Percentiles rank a stretch among this genome's conserved stretches.
phyloP scores from a whole-genome alignment of 2,329 filamentous ascomycete genomes.

The Sporothrix phasma region DNA sequence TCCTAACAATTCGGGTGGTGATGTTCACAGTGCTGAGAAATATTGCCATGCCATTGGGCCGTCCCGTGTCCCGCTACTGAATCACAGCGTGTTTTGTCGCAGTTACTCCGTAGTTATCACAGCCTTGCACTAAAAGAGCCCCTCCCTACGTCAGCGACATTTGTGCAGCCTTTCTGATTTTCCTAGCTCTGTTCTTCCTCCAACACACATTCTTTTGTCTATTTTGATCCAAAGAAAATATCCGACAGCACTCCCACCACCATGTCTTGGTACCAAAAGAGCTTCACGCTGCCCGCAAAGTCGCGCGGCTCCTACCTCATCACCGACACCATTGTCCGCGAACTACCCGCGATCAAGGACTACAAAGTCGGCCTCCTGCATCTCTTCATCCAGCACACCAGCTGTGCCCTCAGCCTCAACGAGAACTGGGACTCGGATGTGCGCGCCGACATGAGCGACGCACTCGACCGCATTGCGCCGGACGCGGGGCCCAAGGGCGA shows the following conservation, averaged over 20 bases:
- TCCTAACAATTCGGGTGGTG: no score
- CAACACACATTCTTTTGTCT: background rate
- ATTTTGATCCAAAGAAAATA: no score
- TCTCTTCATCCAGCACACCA: slow-evolving; percentile 92
- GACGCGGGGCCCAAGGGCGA: slow-evolving; percentile 61
- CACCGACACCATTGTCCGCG: slow-evolving; percentile 60
- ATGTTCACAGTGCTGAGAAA: background rate
- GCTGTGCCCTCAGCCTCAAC: slow-evolving; percentile 80
- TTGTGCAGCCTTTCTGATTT: background rate
- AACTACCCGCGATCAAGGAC: slow-evolving; percentile 66
- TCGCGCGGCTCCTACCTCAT: slow-evolving; percentile 82
- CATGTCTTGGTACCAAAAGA: slow-evolving; percentile 78
- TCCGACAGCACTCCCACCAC: background rate
- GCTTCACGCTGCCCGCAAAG: slow-evolving; percentile 65
- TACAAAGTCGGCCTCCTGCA: slow-evolving; percentile 84
- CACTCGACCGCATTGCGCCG: slow-evolving; percentile 80
- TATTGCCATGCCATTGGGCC: background rate
- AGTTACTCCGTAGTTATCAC: background rate
- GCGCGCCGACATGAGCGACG: slow-evolving; percentile 86
- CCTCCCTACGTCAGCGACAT: background rate
- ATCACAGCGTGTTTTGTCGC: background rate
- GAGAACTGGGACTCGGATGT: slow-evolving; percentile 86
- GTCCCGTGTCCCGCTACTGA: background rate
- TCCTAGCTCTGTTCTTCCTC: background rate
- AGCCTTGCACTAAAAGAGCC: slow-evolving; percentile 8